Conservation (phyloP, 164 flowering plant genomes). For the Litsea cubeba region DNA sequence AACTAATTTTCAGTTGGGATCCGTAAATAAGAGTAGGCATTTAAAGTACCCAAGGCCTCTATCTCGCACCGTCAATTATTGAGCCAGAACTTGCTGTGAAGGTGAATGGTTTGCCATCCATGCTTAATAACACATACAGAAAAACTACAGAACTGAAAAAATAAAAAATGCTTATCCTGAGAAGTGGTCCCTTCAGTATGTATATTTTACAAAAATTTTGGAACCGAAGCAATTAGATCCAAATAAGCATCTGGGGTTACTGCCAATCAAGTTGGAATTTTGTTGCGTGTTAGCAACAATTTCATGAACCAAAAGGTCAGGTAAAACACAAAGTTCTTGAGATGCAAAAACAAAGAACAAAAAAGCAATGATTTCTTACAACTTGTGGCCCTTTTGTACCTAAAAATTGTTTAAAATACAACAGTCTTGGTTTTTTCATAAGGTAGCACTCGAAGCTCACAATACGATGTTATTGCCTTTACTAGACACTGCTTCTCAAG, state of each 20-base stretch:
- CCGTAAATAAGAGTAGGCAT: no score
- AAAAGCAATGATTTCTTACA: neutral
- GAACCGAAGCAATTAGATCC: neutral
- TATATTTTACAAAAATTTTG: no score
- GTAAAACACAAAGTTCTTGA: no score
- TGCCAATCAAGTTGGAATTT: neutral
- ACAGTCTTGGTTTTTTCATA: conserved; percentile 69
- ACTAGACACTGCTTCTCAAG: conserved; percentile 84
- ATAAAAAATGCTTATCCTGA: neutral
- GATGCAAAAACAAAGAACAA: neutral
- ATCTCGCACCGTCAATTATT: no score
- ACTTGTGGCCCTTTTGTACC: neutral
- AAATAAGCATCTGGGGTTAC: neutral
- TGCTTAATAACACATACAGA: neutral
- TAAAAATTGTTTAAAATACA: conserved; percentile 46
- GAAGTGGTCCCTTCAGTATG: neutral
- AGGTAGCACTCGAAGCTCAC: conserved; percentile 83
- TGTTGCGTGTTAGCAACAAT: neutral
- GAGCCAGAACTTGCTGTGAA: no score
- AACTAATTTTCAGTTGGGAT: no score
- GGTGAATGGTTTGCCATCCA: neutral
- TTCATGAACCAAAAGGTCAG: neutral
- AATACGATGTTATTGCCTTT: conserved; percentile 82
- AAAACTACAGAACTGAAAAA: neutral
- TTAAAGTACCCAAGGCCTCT: no score